Base-by-base conservation (phyloP, 164 flowering plant genomes). In the Cinnamomum micranthum region DNA sequence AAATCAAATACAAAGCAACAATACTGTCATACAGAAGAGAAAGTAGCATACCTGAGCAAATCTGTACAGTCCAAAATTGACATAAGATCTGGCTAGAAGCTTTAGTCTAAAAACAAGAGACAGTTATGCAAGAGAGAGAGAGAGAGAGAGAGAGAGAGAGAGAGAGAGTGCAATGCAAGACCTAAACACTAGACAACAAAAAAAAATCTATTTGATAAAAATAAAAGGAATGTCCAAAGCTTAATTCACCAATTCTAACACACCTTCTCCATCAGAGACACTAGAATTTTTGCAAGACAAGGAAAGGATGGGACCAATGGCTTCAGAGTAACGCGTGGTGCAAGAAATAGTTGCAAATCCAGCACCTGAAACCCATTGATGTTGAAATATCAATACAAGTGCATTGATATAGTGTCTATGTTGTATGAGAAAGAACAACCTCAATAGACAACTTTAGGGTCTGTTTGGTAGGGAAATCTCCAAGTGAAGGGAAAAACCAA, bases 221-320 rank as follows among this genome's bases (percentile, higher is more conserved):
- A 41, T 41, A 41, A 7, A 41, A 41, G 1, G 47, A 41, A 7
- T 6, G 47, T 41, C 47, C 47, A 41, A 41, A 41, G n/a, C 9
- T 60, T 60, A 20, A 60, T 60, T 60, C 9, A 65, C 13, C 31
- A 24, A 23, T 65, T 25, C 14, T 64, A 25, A 65, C 79, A 62
- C 50, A 94, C 97, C 99, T 93, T 95, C 78, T 92, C 93, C 98
- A 95, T 92, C 24, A 95, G 95, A 69, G 99, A 95, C 22, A 95
- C 97, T 58, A 24, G 70, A 70, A 95, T 93, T 5, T 88, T 95
- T 13, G 94, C 93, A 76, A 93, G 93, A 81, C 99, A 95, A 75
- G 99, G 99, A 82, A 95, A 92, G 69, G 77, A 82, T 58, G 97
- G 96, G 74, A 95, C 97, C 85, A 95, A 74, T 35, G 99, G 99